Base-by-base conservation (phyloP, 768 basidiomycete species). In the Agrocybe chaxingu region DNA sequence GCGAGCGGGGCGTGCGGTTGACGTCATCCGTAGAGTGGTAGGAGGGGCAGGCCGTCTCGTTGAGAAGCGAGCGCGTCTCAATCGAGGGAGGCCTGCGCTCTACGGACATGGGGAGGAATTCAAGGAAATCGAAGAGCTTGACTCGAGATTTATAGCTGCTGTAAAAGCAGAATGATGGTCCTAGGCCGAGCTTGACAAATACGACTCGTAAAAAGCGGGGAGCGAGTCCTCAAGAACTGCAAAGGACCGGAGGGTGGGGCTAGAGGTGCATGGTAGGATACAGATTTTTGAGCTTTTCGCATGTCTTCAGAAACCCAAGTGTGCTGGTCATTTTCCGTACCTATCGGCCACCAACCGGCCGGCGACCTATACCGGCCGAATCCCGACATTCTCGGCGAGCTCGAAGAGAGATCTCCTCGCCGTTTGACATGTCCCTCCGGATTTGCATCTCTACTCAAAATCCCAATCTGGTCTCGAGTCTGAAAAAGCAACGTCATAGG, bases 41-140 rank as follows among this genome's bases (percentile, higher is more conserved):
- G 30, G 77, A 78, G 46, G 75, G 66, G n/a, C n/a, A 42, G 73
- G 72, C 51, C 66, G n/a, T 66, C 56, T 75, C 71, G 56, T 69
- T 63, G 64, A 88, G 75, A 66, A 88, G 75, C 47, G 84, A 78
- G 52, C 71, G 75, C 42, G 81, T 76, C 67, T 84, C 80, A 54
- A 71, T 69, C 54, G 75, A 66, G 55, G 76, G 70, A 62, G 68
- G 68, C 65, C 73, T 67, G 54, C 75, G 68, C 61, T 70, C 63
- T 65, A 67, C 64, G 62, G 68, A 66, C 78, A 78, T 79, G 64
- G 71, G 64, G 64, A 64, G 66, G 65, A 59, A 62, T 58, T 60
- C 48, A 53, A 48, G 51, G 51, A 51, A 55, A 53, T 49, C 57
- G 55, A 48, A 55, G 51, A 48, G 55, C 46, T 47, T 48, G 51